Evolutionary conservation across 2,329 filamentous ascomycete genomes (phyloP).

Genomic region (Tolypocladium pustulatum): DNA sequence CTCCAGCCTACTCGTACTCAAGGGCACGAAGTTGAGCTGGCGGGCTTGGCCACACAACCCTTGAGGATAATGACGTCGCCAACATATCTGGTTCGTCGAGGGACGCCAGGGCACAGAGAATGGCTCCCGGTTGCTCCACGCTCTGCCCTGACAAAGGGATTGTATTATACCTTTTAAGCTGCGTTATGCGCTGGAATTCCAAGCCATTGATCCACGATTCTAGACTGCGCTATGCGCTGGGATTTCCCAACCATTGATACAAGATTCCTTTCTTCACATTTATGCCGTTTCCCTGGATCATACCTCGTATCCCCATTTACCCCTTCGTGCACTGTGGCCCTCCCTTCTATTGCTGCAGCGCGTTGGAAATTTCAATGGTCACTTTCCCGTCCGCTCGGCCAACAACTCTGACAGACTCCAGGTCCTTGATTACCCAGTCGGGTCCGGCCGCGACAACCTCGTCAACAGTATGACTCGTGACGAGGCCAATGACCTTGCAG

Average conservation of each 20-base stretch:
- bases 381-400: conserved; percentile 46
- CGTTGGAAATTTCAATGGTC: conserved; percentile 57
- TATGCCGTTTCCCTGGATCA: neutral
- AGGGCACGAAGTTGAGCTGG: neutral
- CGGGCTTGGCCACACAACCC: neutral
- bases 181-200: neutral
- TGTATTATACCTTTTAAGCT: neutral
- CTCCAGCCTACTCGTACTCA: neutral
- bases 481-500: conserved; percentile 73
- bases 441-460: conserved; percentile 67
- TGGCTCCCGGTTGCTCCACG: neutral
- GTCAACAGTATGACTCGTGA: conserved; percentile 69
- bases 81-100: neutral
- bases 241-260: neutral
- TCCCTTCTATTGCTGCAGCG: conserved; percentile 27
- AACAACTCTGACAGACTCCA: conserved; percentile 60
- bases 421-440: conserved; percentile 77
- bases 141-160: neutral
- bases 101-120: neutral
- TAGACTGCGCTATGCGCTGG: too few relatives aligned
- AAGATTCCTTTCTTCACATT: neutral
- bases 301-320: neutral
- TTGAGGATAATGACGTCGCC: neutral
- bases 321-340: conserved; percentile 1
- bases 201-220: neutral